Evolutionary conservation across 768 basidiomycete genomes (phyloP), one percentile per base, ranked within the genome.

Genomic region (Lepiota brunneoincarnata): DNA sequence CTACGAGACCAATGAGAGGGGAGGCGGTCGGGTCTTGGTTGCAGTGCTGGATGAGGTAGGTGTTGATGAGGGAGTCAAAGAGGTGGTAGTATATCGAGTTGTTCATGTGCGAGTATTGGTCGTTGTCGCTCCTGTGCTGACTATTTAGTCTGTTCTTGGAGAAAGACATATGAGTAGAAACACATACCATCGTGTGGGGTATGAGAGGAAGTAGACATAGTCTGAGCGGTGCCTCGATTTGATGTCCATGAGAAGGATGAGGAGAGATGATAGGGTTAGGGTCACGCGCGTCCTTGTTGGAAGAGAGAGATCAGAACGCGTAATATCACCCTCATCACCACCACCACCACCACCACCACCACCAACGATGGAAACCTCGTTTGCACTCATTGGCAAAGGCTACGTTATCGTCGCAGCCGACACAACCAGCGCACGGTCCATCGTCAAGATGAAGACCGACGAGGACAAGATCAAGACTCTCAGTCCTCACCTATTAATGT

Each of bases 401-500:
- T 99, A 93, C 72, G 88, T 93, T 52, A 82, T 99, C 58, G 74
- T 99, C 62, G 93, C 95, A 2, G 86, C 94, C 9, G 96, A 98
- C 72, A 93, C 88, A 6, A 91, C 86, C 12, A 84, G 93, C 6
- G 84, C 88, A 3, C 81, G 92, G 61, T 97, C 93, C 28, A 92
- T 99, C 71, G 87, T 98, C 67, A 96, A 94, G 75, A 97, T 98
- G 93, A 97, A 98, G 76, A 68, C 79, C 35, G 93, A 97, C 72
- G 91, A 92, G 74, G 95, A 98, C 79, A 98, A 98, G 76, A 92
- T 96, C 77, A 93, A 94, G 71, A 78, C 81, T 20, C 79, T 99
- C 39, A 87, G 91, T 58, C 86, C 93, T 21, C 92, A 97, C 69
- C 75, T 98, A 31, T 80, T 95, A 66, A 96, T 99, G 93, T 86